Evolutionary conservation across 164 flowering plant genomes (phyloP), one percentile per base, ranked within the genome.

Genomic region (Stephania cephalantha): DNA sequence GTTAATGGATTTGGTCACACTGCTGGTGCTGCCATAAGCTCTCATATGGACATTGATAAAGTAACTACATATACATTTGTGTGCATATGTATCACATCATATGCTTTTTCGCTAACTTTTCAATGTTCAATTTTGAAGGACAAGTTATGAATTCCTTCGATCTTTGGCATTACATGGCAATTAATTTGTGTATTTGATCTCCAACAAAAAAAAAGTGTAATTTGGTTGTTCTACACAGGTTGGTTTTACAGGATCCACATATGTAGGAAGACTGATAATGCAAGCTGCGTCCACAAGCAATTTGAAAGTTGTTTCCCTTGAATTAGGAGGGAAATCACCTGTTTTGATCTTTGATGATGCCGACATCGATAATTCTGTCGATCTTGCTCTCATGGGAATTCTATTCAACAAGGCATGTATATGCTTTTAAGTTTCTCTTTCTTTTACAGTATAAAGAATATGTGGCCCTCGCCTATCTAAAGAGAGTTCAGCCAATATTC

Each of bases 261-360:
- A 90, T 58, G 90, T 87, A 4, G 98, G 98, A 44, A 80, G 90
- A 1, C 44, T 76, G 31, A 74, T 94, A 45, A 88, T 94, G 95
- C 82, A 83, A 68, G 95, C 90, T 13, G 89, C 98, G 61, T 95
- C 91, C 3, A 25, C 63, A 25, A 94, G 95, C 85, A 94, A 94
- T 81, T 75, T 94, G 82, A 94, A 94, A 75, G n/a, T 74, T 4
- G 90, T 92, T 6, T 83, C 90, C 3, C 87, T 94, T 5, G 98
- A 94, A 74, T 77, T 92, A 46, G 98, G 98, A 30, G 98, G 98
- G 50, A 94, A 94, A 74, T 89, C 94, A 0, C 98, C 98, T 71
- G 84, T 94, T 31, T 63, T 94, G 2, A 80, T 94, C 8, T 94
- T 90, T 69, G 88, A 92, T 74, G 98, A 94, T 79, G 95, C 87